phyloP scores from a whole-genome alignment of 2,329 filamentous ascomycete species.

The Chrysoporthe deuterocubensis region DNA sequence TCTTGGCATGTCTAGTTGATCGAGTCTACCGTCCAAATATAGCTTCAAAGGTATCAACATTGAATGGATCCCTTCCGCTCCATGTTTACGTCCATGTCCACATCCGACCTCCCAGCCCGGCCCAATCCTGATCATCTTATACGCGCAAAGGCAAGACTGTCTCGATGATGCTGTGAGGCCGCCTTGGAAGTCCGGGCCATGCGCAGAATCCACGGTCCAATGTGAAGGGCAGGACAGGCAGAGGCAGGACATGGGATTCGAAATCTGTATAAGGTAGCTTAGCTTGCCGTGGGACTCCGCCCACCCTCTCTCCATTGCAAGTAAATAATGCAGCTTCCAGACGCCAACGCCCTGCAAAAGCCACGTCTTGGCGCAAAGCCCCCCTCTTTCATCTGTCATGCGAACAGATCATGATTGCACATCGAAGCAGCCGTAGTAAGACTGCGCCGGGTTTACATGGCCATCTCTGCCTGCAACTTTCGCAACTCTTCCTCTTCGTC shows the following conservation, averaged over 20 bases:
- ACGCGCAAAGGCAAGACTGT: background rate
- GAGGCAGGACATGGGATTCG: slow-evolving; percentile 12
- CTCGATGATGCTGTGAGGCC: background rate
- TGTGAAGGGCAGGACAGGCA: background rate
- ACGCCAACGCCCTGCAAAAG: slow-evolving; percentile 25
- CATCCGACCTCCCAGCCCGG: background rate
- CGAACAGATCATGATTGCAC: slow-evolving; percentile 2
- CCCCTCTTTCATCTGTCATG: background rate
- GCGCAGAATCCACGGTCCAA: background rate
- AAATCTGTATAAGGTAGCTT: slow-evolving; percentile 19
- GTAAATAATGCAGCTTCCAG: slow-evolving; percentile 24
- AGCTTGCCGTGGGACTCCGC: slow-evolving; percentile 11
- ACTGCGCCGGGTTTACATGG: slow-evolving; percentile 64
- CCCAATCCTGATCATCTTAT: background rate
- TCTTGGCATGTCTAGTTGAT: background rate
- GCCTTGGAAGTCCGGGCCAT: background rate
- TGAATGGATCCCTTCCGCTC: background rate
- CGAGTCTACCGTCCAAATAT: background rate
- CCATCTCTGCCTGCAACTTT: slow-evolving; percentile 96
- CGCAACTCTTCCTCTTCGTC: slow-evolving; percentile 95
- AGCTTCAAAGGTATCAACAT: background rate
- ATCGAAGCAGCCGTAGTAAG: background rate
- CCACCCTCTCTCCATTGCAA: slow-evolving; percentile 11
- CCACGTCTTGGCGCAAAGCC: slow-evolving; percentile 2
- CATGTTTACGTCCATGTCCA: background rate